Conservation (phyloP, 176 grass and related monocot species). For the Carex scoparia region DNA sequence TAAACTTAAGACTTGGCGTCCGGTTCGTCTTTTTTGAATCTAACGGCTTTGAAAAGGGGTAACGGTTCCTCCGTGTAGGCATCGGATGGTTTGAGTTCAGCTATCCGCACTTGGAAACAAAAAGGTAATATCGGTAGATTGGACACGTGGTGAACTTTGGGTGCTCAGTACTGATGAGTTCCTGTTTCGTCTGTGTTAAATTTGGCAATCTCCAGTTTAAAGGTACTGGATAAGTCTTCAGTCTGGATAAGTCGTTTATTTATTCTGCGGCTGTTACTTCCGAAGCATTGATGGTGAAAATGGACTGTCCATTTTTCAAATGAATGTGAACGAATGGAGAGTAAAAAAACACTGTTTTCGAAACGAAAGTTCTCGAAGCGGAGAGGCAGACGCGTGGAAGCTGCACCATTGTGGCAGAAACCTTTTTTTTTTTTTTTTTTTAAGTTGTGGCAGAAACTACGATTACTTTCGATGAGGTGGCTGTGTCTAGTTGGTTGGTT, state of each 20-base stretch:
- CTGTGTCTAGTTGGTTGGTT: background rate
- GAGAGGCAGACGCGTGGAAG: too few species aligned
- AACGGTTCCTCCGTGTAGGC: background rate
- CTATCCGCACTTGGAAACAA: background rate
- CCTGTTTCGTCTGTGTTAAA: background rate
- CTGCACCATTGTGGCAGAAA: too few species aligned
- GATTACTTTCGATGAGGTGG: background rate
- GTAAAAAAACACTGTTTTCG: too few species aligned
- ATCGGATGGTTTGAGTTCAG: background rate
- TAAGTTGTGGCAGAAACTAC: background rate
- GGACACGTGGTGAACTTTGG: background rate
- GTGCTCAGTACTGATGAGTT: background rate
- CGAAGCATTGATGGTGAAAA: too few species aligned
- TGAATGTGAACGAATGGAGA: too few species aligned
- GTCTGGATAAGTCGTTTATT: too few species aligned
- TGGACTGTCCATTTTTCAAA: too few species aligned
- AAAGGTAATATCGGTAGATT: background rate
- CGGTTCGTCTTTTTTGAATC: constrained; percentile 12
- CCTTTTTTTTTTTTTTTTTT: too few species aligned
- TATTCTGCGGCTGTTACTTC: too few species aligned
- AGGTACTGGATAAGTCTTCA: background rate
- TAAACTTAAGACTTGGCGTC: constrained; percentile 21
- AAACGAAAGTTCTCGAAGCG: too few species aligned
- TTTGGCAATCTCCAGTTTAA: background rate
- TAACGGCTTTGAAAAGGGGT: background rate